phyloP scores from a whole-genome alignment of 192 early-diverging fungal species.

The Backusella liffmaniae region DNA sequence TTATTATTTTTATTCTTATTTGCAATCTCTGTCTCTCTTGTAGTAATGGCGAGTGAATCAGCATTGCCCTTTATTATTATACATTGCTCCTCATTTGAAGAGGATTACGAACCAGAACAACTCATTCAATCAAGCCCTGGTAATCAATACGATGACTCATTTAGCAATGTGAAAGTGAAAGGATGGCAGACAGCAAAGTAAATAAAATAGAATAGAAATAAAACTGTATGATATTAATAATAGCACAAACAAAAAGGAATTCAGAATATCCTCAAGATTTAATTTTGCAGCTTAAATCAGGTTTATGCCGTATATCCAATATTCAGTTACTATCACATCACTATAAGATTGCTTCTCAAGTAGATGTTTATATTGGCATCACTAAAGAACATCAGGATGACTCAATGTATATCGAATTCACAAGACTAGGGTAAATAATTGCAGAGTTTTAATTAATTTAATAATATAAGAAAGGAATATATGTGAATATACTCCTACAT shows the following conservation, averaged over 20 bases:
- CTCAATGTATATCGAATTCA: constrained; percentile 37
- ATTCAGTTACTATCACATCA: constrained; percentile 76
- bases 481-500: neutral
- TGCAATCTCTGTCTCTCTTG: neutral
- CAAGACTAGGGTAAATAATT: constrained; percentile 35
- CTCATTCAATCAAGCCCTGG: constrained; percentile 31
- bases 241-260: neutral
- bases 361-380: constrained; percentile 68
- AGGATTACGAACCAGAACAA: constrained; percentile 35
- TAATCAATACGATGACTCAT: constrained; percentile 20
- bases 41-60: neutral
- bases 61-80: constrained; percentile 1
- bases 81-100: constrained; percentile 12
- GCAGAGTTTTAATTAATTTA: neutral
- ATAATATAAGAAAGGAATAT: neutral
- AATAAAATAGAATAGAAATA: neutral
- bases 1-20: neutral
- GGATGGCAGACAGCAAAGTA: constrained; percentile 55
- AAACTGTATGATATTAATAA: neutral
- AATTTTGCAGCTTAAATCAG: constrained; percentile 54
- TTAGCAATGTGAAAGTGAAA: constrained; percentile 27
- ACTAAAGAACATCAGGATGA: constrained; percentile 13
- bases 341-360: constrained; percentile 71
- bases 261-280: constrained; percentile 65
- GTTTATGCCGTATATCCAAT: constrained; percentile 57